Evolutionary conservation across 495 filamentous ascomycete genomes (phyloP), one percentile per base, ranked within the genome.

Genomic region (Bathelium albidoporum): DNA sequence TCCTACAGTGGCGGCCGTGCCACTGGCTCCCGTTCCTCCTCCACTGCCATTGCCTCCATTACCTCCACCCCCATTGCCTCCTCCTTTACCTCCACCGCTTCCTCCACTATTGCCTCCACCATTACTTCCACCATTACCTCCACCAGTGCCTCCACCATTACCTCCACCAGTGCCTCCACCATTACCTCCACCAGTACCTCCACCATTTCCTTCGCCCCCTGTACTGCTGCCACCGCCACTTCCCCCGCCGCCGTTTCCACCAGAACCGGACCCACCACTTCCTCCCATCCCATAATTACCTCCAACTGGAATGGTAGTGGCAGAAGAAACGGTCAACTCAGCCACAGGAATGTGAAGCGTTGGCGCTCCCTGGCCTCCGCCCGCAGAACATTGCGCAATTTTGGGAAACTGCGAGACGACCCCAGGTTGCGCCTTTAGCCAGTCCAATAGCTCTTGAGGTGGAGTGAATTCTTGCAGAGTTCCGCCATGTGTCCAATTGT

Each of bases 381-480:
- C 59, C 2, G 32, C 49, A 59, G 59, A 61, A 60, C 53, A 61
- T 66, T 66, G 59, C 20, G 9, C 52, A 20, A 52, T 32, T 16
- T 26, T n/a, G 39, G 64, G 44, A 22, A 49, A 49, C 44, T 49
- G 44, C 44, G 44, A 49, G 20, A 49, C 20, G 44, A 49, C 20
- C 11, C 20, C 44, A 22, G 44, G 14, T 18, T 22, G 44, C 14
- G 14, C 44, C 20, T 49, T 49, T 16, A 49, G 44, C 44, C 44
- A 49, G 44, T 49, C 44, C 20, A 49, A 22, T 22, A 49, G 44
- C 20, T 49, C 44, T 22, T 16, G 44, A 49, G 44, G 44, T 18
- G 44, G 44, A 20, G 44, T 18, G 18, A 49, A 49, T 20, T 49
- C 44, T 49, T 49, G 44, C 44, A 49, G 44, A 5, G 44, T 49